Percentiles rank a stretch among this genome's conserved stretches.
Conservation (phyloP, 495 filamentous ascomycete species). For the Daldinia childiae region DNA sequence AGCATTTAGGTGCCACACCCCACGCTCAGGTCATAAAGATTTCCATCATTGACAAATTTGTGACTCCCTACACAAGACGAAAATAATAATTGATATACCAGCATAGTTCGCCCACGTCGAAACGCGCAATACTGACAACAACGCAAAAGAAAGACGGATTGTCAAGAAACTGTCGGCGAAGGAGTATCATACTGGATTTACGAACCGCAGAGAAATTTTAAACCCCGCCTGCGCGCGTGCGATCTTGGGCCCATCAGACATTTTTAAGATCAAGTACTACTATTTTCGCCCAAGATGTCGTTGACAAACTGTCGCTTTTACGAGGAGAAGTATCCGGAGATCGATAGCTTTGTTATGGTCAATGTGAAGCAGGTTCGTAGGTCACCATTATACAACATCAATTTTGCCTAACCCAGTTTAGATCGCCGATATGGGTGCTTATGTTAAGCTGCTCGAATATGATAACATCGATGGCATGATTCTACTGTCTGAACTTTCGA, state of each 20-base stretch:
- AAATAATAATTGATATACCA: conserved; percentile 11
- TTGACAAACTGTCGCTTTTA: conserved; percentile 99
- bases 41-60: conserved; percentile 44
- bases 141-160: not conserved
- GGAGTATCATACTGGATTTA: conserved; percentile 17
- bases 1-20: conserved; percentile 39
- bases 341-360: conserved; percentile 99
- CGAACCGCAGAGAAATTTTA: conserved; percentile 11
- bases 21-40: conserved; percentile 46
- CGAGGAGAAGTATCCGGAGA: conserved; percentile 97
- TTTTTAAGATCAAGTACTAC: conserved; percentile 9
- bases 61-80: conserved; percentile 23
- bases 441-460: conserved; percentile 98
- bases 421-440: conserved; percentile 99
- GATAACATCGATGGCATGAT: conserved; percentile 99
- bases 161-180: not conserved
- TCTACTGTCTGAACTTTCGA: conserved; percentile 91
- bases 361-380: conserved; percentile 87
- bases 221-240: conserved; percentile 37
- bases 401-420: conserved; percentile 50
- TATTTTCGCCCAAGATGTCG: conserved; percentile 72
- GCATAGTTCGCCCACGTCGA: conserved; percentile 10
- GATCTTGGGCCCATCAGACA: conserved; percentile 28
- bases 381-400: conserved; percentile 2
- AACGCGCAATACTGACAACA: conserved; percentile 8